Conservation (phyloP, 345 rosid species). For the Viola odorata region DNA sequence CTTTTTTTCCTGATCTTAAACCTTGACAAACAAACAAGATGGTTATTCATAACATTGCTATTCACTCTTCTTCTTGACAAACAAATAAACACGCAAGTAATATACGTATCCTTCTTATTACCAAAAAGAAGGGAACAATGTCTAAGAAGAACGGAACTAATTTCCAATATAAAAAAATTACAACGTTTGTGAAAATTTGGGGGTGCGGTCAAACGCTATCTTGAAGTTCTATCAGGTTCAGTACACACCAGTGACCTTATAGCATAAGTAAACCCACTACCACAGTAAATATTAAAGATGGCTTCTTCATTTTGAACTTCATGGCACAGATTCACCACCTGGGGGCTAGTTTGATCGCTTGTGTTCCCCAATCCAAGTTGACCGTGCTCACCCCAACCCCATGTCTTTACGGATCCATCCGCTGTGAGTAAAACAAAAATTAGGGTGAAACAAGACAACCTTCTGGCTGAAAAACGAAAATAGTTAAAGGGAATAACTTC, state of each 20-base stretch:
- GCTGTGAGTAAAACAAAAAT: conserved; percentile 34
- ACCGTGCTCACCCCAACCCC: conserved; percentile 99
- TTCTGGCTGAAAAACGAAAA: not conserved
- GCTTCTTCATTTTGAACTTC: conserved; percentile 13
- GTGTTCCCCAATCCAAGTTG: conserved; percentile 79
- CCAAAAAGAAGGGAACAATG: too few relatives aligned
- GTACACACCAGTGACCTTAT: conserved; percentile 17
- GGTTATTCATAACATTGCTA: too few relatives aligned
- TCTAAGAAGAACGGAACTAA: too few relatives aligned
- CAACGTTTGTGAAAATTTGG: too few relatives aligned
- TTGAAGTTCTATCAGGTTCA: not conserved
- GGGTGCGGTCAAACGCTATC: not conserved
- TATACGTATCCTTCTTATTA: too few relatives aligned
- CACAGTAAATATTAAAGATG: conserved; percentile 48
- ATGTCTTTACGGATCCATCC: conserved; percentile 54
- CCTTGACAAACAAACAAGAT: too few relatives aligned
- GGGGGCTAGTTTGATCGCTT: conserved; percentile 50
- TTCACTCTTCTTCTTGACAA: too few relatives aligned
- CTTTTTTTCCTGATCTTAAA: too few relatives aligned
- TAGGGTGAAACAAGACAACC: not conserved
- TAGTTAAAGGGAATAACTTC: not conserved
- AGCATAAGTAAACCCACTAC: conserved; percentile 78
- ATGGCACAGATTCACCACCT: conserved; percentile 30
- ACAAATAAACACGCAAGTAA: too few relatives aligned
- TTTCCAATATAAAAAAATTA: too few relatives aligned